Percentiles rank a stretch among this genome's conserved stretches.
These are phyloP conservation scores for Penicillium sp. DNA, from an alignment of 2,329 filamentous ascomycete genomes.

Conservation along the genomic window DNA sequence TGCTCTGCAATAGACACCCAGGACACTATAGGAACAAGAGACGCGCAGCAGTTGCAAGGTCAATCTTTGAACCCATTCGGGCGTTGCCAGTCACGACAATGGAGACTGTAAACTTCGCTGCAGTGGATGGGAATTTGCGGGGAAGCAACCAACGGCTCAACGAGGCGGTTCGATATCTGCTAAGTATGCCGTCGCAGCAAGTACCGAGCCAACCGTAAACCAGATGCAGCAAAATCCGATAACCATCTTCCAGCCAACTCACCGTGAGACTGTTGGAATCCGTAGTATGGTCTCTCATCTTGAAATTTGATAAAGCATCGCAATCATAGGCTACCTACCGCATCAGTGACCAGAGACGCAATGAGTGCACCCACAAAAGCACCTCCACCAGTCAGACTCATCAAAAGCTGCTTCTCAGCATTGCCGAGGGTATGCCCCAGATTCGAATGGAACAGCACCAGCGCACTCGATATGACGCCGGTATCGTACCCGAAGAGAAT, in stretches of 20 bases:
- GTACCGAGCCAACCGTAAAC: slow-evolving; percentile 43
- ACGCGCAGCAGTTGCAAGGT: not conserved
- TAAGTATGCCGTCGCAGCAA: slow-evolving; percentile 50
- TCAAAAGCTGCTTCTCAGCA: slow-evolving; percentile 53
- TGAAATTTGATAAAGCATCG: not conserved
- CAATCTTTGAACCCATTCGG: not conserved
- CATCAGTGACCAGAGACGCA: not conserved
- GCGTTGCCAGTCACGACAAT: not conserved
- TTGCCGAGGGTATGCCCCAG: slow-evolving; percentile 41
- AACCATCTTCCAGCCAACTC: slow-evolving; percentile 43
- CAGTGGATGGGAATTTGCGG: not conserved
- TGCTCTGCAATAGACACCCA: not conserved
- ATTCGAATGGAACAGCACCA: slow-evolving; percentile 34
- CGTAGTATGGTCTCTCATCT: not conserved
- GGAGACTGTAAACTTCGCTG: not conserved
- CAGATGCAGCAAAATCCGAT: slow-evolving; percentile 47
- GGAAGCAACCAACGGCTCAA: not conserved
- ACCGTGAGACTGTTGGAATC: not conserved
- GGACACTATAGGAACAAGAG: not conserved
- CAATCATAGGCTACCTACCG: not conserved
- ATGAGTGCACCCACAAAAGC: not conserved
- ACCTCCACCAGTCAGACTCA: slow-evolving; percentile 34
- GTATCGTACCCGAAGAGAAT: slow-evolving; percentile 48
- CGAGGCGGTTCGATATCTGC: not conserved
- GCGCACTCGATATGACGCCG: slow-evolving; percentile 47